Evolutionary conservation across 176 grass and related monocot species (phyloP).

Genomic region (Rhipidocladum racemiflorum): DNA sequence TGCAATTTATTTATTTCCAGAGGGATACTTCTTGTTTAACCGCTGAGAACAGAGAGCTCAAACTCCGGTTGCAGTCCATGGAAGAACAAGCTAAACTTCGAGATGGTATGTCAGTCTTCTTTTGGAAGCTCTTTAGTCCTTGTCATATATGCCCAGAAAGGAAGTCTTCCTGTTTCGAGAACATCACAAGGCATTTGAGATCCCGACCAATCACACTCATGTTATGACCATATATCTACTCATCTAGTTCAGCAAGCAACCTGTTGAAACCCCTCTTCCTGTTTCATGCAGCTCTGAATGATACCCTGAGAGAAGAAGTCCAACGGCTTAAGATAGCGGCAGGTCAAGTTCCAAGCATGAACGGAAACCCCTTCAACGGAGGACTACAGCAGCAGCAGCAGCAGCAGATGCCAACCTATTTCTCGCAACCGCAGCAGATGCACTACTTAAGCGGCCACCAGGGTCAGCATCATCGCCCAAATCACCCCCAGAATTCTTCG

Average conservation of each 20-base stretch:
- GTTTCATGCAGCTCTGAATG: constrained; percentile 66
- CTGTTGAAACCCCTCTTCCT: background rate
- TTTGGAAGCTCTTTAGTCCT: constrained; percentile 16
- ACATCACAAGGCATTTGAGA: background rate
- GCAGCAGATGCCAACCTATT: constrained; percentile 51
- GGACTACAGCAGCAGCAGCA: constrained; percentile 60
- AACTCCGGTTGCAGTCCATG: constrained; percentile 88
- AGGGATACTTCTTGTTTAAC: constrained; percentile 90
- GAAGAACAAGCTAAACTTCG: constrained; percentile 98
- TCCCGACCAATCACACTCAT: background rate
- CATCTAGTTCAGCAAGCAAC: background rate
- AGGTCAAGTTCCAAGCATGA: constrained; percentile 63
- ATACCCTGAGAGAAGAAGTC: constrained; percentile 80
- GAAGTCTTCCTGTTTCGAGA: background rate
- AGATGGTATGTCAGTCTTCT: constrained; percentile 64
- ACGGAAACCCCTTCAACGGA: constrained; percentile 58
- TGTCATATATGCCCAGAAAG: background rate
- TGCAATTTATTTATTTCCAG: constrained; percentile 44
- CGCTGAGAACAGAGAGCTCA: constrained; percentile 88
- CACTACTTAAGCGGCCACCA: constrained; percentile 49
- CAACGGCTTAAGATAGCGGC: constrained; percentile 71
- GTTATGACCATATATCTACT: background rate
- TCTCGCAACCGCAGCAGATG: constrained; percentile 60
- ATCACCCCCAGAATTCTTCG: constrained; percentile 40
- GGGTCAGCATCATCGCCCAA: constrained; percentile 41